Evolutionary conservation across 139 green algal genomes (phyloP), one percentile per base, ranked within the genome.

Genomic region (Marvania coccoides): DNA sequence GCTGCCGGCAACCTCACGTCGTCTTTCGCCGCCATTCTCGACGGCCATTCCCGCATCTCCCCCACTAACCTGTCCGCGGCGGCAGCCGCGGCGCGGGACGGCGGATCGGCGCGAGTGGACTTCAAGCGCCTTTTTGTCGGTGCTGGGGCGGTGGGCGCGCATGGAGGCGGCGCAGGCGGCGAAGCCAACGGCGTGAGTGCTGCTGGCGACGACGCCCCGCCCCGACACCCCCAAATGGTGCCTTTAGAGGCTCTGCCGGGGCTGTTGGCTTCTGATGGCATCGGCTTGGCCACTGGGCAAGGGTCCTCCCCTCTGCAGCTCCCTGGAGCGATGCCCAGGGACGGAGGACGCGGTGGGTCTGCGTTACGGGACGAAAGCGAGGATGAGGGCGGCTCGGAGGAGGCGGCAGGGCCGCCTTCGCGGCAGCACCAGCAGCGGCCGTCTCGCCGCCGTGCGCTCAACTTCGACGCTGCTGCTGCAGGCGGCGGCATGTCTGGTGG

Each of bases 21-120:
- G 60, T 33, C 46, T 47, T 76, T 76, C 64, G 61, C 59, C n/a
- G 39, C 51, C 2, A 65, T 76, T 33, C 47, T 76, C 30, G 69
- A 70, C 24, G 61, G 60, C 38, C 46, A 46, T 53, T 65, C 53
- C 36, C 65, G 65, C 0, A 58, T 56, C 8, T 46, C 65, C 3
- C 31, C 55, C 31, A 29, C 65, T 3, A 29, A 13, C 2, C 47
- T 73, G 65, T 73, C 63, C 24, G 55, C 65, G 12, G 53, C 38
- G 13, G 65, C 38, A 15, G 39, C 38, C 5, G 45, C 47, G 14
- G 38, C 55, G 5, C 36, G 62, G 28, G 30, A 58, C 19, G 54
- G 26, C 13, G 38, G 30, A 15, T 28, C 63, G 2, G 63, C 38
- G 10, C 36, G 30, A 6, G 24, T 58, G 2, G 45, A 31, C 31